Evolutionary conservation across 192 early-diverging fungal species (phyloP).

Genomic region (Linnemannia elongata): DNA sequence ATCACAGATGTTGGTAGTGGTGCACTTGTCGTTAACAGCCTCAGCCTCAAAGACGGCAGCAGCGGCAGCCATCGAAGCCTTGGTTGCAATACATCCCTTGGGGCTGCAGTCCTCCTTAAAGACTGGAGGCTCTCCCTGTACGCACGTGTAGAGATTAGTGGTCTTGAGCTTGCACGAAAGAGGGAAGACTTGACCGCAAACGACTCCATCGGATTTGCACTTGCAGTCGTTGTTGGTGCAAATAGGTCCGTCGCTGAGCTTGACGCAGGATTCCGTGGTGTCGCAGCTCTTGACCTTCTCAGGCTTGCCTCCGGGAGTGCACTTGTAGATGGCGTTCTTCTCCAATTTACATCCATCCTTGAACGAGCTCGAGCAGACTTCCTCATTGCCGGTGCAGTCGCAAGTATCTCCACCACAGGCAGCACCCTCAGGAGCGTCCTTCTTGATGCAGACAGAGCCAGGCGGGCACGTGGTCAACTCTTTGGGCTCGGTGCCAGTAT

Average conservation of each 20-base stretch:
- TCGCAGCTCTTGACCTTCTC: constrained; percentile 12
- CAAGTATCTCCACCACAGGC: no score
- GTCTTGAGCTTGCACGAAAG: not conserved
- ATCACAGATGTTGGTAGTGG: not conserved
- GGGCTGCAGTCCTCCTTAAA: not conserved
- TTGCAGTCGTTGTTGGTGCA: constrained; percentile 1
- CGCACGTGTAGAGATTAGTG: not conserved
- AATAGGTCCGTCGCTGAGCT: not conserved
- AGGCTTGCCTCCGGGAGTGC: not conserved
- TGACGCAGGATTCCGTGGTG: not conserved
- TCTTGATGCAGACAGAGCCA: no score
- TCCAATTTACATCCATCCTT: not conserved
- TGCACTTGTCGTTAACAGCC: not conserved
- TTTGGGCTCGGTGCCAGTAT: no score
- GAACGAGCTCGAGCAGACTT: constrained; percentile 8
- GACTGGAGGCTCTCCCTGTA: not conserved
- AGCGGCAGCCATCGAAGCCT: not conserved
- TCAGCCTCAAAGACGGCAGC: not conserved
- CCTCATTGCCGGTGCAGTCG: not conserved
- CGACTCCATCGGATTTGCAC: not conserved
- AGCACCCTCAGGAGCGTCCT: no score
- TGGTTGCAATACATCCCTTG: not conserved
- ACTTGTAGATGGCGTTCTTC: constrained; percentile 9
- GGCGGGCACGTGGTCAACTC: no score
- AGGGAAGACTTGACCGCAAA: constrained; percentile 15